Percentiles rank a stretch among this genome's conserved stretches.
phyloP scores from a whole-genome alignment of 306 rosid species.

The Abrus pulchellus region DNA sequence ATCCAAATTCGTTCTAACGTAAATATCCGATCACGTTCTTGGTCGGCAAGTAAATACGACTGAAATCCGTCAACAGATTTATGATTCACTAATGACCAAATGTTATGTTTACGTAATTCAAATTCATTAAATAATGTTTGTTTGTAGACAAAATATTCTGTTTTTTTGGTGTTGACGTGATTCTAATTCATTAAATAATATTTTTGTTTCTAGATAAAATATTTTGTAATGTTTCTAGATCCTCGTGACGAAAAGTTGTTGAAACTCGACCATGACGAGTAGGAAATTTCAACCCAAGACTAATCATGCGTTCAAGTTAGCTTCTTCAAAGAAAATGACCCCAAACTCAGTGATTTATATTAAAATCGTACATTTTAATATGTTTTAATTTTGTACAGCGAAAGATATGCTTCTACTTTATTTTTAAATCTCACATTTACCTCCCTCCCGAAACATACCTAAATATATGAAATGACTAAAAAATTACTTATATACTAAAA shows the following conservation, averaged over 20 bases:
- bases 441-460: neutral
- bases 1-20: too few species aligned
- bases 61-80: neutral
- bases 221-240: constrained; percentile 33
- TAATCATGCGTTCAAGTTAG: neutral
- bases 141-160: neutral
- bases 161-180: neutral
- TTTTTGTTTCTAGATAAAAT: neutral
- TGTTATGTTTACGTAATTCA: constrained; percentile 23
- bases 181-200: constrained; percentile 21
- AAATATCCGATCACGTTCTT: too few species aligned
- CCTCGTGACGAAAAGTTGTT: constrained; percentile 2
- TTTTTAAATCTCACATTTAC: neutral
- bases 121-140: neutral
- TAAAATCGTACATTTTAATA: neutral
- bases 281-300: neutral
- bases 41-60: neutral
- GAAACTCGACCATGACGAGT: neutral
- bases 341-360: neutral
- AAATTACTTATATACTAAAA: neutral
- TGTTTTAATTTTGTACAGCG: neutral
- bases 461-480: neutral
- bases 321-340: neutral
- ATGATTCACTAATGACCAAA: constrained; percentile 21
- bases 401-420: neutral